These are phyloP conservation scores for Arthrobotrys entomopaga DNA, from an alignment of 2,329 filamentous ascomycete genomes.

Conservation along the genomic window DNA sequence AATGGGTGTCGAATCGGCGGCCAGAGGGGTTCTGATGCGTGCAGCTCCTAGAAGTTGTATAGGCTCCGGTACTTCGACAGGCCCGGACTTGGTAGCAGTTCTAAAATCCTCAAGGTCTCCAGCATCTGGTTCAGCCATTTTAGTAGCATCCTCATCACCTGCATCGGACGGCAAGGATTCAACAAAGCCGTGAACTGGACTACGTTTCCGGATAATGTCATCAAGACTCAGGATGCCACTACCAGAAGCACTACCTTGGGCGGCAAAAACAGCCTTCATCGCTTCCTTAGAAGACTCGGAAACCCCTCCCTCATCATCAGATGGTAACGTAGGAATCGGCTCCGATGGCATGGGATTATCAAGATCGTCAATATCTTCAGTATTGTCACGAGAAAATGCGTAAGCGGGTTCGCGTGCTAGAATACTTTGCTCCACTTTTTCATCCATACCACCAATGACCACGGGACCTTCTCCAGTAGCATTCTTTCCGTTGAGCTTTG, in stretches of 20 bases:
- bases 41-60: slow-evolving; percentile 14
- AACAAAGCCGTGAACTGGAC: slow-evolving; percentile 17
- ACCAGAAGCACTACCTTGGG: slow-evolving; percentile 1
- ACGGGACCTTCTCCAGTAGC: not conserved
- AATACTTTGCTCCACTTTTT: slow-evolving; percentile 43
- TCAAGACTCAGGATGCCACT: slow-evolving; percentile 12
- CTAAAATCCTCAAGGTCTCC: slow-evolving; percentile 4
- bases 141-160: slow-evolving; percentile 23
- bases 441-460: slow-evolving; percentile 30
- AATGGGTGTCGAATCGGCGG: not conserved
- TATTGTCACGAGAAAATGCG: not conserved
- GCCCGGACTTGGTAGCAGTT: not conserved
- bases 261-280: slow-evolving; percentile 17
- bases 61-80: slow-evolving; percentile 20
- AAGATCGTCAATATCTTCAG: slow-evolving; percentile 23
- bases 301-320: slow-evolving; percentile 5
- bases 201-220: slow-evolving; percentile 16
- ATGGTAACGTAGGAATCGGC: slow-evolving; percentile 10
- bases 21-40: not conserved
- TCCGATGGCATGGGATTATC: slow-evolving; percentile 14
- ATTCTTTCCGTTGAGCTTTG: not conserved
- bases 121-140: not conserved
- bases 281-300: not conserved
- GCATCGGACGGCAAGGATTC: slow-evolving; percentile 42
- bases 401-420: slow-evolving; percentile 33